Evolutionary conservation across 495 filamentous ascomycete species (phyloP), one percentile per base, ranked within the genome.

Genomic region (Pseudevernia furfuracea): DNA sequence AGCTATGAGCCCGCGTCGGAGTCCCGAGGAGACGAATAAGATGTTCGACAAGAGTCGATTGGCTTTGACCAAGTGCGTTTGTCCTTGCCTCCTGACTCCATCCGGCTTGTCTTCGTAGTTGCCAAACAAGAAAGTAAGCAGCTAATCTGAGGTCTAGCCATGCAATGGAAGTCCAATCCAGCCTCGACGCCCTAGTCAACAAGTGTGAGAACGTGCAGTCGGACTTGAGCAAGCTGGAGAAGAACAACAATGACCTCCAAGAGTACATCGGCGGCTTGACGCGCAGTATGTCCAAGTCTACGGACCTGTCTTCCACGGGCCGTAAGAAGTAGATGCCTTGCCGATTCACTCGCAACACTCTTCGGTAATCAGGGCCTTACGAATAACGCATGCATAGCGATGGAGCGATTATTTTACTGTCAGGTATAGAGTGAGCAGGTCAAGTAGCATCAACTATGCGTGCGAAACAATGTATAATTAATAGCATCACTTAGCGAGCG

Each of bases 161-260:
- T 77, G 92, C 94, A 58, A 87, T 88, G 74, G 83, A 83, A 58
- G 81, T 97, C 58, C 94, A 98, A 74, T 87, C 89, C 58, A 92
- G 90, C 58, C 83, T 98, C 37, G 79, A 93, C 53, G 91, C 87
- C 58, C 84, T 97, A 23, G 89, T 96, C 63, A 89, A 96, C 73
- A 86, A 90, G 43, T 93, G 97, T 71, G 94, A 97, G 69, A 87
- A 86, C n/a, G 92, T 97, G 59, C 89, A 90, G 74, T 86, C 87
- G 63, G 92, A 97, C 73, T 91, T 97, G 71, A 88, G 96, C 75
- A 96, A 96, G 75, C 82, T 98, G 37, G 92, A 97, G 74, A 89
- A 81, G 69, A 88, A 96, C 71, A 98, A 98, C 80, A 90, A 87
- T 70, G 96, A 96, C 69, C 76, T 98, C 17, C 95, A 97, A 72